Evolutionary conservation across 2,329 filamentous ascomycete species (phyloP), one percentile per base, ranked within the genome.

Genomic region (Nigrograna mackinnonii): DNA sequence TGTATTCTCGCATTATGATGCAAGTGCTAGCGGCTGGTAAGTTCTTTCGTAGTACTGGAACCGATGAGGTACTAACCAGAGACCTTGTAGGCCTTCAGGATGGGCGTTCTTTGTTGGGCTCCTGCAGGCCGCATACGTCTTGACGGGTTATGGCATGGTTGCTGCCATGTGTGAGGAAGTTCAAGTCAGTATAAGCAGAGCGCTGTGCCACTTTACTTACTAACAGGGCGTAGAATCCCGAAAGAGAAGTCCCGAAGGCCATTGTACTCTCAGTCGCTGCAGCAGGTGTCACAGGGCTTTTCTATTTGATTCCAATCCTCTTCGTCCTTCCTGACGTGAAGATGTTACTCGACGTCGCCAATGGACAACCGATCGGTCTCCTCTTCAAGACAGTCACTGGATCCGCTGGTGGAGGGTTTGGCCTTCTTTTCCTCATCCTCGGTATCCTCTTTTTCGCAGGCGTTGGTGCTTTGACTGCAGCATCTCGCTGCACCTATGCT

Each of bases 401-500:
- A 1, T 87, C 85, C 16, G 77, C 84, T 1, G 82, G 74, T 4
- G 88, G 86, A 18, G 88, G 87, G 1, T 90, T 92, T 51, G 86
- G 84, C 0, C 75, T 91, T 5, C 75, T 91, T 12, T 87, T 91
- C 66, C 72, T 91, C 2, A 83, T 92, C 52, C 76, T 91, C 18
- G 86, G 87, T 1, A 89, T 92, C 55, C 75, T 87, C 45, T 77
- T 91, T 62, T 90, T 91, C 58, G 86, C 87, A 1, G 87, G 87
- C 16, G 83, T 86, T 22, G 87, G 86, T 5, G 84, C 87, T 1
- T 71, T 91, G 16, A 91, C 87, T 0, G 87, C 87, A 2, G 83
- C 87, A 2, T 85, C 82, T 38, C 79, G 87, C 18, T 89, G 85
- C 71, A 88, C 85, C 1, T 90, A 87, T 57, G 86, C 87, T 11